Percentiles rank a stretch among this genome's conserved stretches.
These are phyloP conservation scores for Colletotrichum sp. DNA, from an alignment of 2,329 filamentous ascomycete genomes.

Conservation along the genomic window DNA sequence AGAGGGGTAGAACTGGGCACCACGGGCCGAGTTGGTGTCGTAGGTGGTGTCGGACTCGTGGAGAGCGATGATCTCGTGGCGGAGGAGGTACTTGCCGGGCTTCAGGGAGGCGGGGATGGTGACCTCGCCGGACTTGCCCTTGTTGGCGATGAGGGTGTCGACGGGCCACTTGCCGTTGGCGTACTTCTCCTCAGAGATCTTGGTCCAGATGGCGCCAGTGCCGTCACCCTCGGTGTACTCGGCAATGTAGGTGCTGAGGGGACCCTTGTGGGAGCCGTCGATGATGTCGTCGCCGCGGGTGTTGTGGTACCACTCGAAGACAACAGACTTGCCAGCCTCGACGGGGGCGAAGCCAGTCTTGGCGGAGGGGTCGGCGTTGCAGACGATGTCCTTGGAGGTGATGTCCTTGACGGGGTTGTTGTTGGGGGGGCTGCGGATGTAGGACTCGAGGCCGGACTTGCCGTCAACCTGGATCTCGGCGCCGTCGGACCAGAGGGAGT, in stretches of 20 bases:
- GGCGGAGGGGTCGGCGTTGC: slow-evolving; percentile 45
- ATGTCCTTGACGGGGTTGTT: slow-evolving; percentile 52
- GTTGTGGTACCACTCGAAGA: slow-evolving; percentile 58
- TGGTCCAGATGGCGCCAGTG: slow-evolving; percentile 56
- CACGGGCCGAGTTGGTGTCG: slow-evolving; percentile 37
- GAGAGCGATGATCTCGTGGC: slow-evolving; percentile 60
- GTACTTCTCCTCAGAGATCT: slow-evolving; percentile 41
- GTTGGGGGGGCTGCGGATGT: slow-evolving; percentile 49
- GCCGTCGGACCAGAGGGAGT: slow-evolving; percentile 52
- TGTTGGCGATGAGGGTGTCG: slow-evolving; percentile 51
- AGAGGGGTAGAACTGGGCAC: slow-evolving; percentile 60
- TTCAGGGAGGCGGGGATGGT: slow-evolving; percentile 50
- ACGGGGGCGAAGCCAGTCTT: slow-evolving; percentile 42
- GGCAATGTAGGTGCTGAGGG: slow-evolving; percentile 59
- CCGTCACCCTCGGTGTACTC: slow-evolving; percentile 45
- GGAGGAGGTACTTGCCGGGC: slow-evolving; percentile 57
- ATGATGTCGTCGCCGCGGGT: slow-evolving; percentile 56
- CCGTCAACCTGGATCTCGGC: slow-evolving; percentile 30
- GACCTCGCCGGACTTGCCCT: slow-evolving; percentile 50
- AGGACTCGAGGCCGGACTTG: slow-evolving; percentile 40
- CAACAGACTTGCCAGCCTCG: slow-evolving; percentile 52
- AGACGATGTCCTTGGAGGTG: slow-evolving; percentile 43
- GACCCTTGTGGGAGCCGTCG: slow-evolving; percentile 56
- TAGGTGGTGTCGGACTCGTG: slow-evolving; percentile 47
- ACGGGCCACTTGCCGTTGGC: slow-evolving; percentile 47